Evolutionary conservation across 2,329 filamentous ascomycete genomes (phyloP), one percentile per base, ranked within the genome.

Genomic region (Aspergillus jensenii): DNA sequence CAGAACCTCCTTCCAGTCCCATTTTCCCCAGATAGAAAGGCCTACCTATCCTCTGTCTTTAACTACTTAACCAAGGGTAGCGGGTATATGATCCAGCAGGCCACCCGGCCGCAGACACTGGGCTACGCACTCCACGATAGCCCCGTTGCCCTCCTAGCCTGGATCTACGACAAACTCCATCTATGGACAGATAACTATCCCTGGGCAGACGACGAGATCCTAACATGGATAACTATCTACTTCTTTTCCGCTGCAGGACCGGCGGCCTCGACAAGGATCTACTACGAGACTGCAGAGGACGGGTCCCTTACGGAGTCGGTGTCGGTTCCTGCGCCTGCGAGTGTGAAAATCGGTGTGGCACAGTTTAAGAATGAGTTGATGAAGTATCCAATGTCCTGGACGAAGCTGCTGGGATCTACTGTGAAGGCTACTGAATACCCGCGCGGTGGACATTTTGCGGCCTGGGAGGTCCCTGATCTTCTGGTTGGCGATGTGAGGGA

Each of bases 121-220:
- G 87, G 87, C 0, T 90, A 90, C 66, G 85, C 80, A 0, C 78
- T 93, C 3, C 80, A 84, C 0, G 89, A 92, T 68, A 87, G 83
- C 6, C 90, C 90, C 0, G 83, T 90, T 0, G 88, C 83, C 0
- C 75, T 91, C 3, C 78, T 93, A 1, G 84, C 88, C 0, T 95
- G 90, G 90, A 86, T 93, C 35, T 90, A 90, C 63, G 90, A 93
- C 74, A 93, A 93, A 70, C 75, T 93, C 39, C 84, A 88, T 63
- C 87, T 90, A 65, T 93, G 90, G 90, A 87, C 86, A 0, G 89
- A 93, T 65, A 66, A 65, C 1, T 91, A 91, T 67, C 76, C 82
- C 0, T 93, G 89, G 89, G 88, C 84, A 0, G 87, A 91, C 60
- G 88, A 92, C 55, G 89, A 93, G 74, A 81, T 93, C 8, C 74